Percentiles rank a stretch among this genome's conserved stretches.
Conservation (phyloP, 2,329 filamentous ascomycete species). For the Myriosclerotinia curreyana region DNA sequence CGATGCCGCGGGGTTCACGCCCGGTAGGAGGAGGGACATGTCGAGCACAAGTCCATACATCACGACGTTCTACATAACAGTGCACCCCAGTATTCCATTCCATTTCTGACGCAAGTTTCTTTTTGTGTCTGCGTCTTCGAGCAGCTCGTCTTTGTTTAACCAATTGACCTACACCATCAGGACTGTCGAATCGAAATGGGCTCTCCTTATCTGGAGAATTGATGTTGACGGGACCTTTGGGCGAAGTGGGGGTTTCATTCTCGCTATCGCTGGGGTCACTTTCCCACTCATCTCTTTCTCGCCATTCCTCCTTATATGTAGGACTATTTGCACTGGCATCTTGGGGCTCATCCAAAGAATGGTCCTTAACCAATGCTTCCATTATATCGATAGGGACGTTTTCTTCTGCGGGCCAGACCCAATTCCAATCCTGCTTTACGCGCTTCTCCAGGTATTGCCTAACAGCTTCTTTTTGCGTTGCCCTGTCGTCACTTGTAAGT, state of each 20-base stretch:
- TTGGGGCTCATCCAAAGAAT: constrained; percentile 1
- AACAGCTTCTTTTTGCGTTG: constrained; percentile 61
- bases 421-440: constrained; percentile 59
- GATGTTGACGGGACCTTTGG: constrained; percentile 24
- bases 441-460: constrained; percentile 53
- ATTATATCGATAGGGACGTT: constrained; percentile 17
- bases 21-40: constrained; percentile 48
- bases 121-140: constrained; percentile 45
- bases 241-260: constrained; percentile 26
- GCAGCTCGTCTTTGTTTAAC: constrained; percentile 29
- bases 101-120: constrained; percentile 60
- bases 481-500: constrained; percentile 59
- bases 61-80: constrained; percentile 73
- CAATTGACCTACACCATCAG: constrained; percentile 41
- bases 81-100: constrained; percentile 77
- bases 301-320: constrained; percentile 30
- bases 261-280: constrained; percentile 37
- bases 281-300: constrained; percentile 39
- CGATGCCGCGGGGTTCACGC: not conserved
- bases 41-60: constrained; percentile 82
- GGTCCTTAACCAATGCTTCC: constrained; percentile 1
- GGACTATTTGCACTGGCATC: not conserved
- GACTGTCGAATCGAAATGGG: constrained; percentile 43
- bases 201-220: constrained; percentile 29
- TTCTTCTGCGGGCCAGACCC: constrained; percentile 50